Base-by-base conservation (phyloP, 2,329 filamentous ascomycete genomes). In the Ophiosphaerella korrae region DNA sequence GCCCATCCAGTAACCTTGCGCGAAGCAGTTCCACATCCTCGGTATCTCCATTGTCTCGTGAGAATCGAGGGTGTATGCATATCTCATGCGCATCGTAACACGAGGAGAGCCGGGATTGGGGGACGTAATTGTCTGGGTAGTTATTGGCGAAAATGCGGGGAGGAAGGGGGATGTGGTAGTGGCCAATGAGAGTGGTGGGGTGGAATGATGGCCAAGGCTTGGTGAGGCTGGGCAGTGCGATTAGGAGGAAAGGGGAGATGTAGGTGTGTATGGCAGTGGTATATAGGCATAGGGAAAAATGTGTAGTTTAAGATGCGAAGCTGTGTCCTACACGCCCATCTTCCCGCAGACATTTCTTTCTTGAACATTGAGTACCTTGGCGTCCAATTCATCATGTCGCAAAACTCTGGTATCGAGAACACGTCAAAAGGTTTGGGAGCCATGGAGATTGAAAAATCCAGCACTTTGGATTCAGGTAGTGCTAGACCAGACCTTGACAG, bases 371-470 rank as follows among this genome's bases (percentile, higher is more conserved):
- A 21, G 18, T 21, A 8, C 26, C 26, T 11, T 9, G 7, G 26
- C 26, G 26, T 2, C 7, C 7, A 7, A 29, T 3, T 6, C 7
- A 50, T 6, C 32, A 55, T 55, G 48, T 38, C 52, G 16, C 37
- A 29, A 12, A 26, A 43, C 12, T 14, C 32, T 18, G 50, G 50
- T n/a, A 29, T 45, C 14, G 45, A 50, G 14, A 41, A 46, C 12
- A n/a, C 43, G 3, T 37, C 48, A 18, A 59, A 64, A 48, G 61
- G 62, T 21, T 52, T 50, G 34, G 56, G 56, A 33, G 60, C 60
- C 5, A 36, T 60, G 13, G 53, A 62, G 44, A 47, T 57, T 35
- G 56, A 63, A 42, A 57, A 58, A 45, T 38, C 60, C 13, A 40
- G 31, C 26, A 50, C 60, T 13, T 42, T 50, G 39, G 57, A 58